Base-by-base conservation (phyloP, 139 green algal genomes). In the Picochlorum sp. region DNA sequence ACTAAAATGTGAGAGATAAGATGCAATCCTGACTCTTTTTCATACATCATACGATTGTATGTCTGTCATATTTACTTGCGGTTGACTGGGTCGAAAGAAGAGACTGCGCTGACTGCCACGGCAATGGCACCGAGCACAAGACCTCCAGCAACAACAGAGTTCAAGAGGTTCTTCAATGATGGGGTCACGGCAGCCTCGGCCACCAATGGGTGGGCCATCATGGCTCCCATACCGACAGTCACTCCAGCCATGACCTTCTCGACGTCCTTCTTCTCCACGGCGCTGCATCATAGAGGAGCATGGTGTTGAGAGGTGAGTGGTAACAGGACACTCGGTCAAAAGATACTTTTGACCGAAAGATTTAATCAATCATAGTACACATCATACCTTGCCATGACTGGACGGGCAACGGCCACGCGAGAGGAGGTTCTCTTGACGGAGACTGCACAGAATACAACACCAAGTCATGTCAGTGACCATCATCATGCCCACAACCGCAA, bases 101-200 rank as follows among this genome's bases (percentile, higher is more conserved):
- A 90, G 34, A 97, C 88, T 1, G 76, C 79, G 15, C 83, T 88
- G 52, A 97, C 75, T 23, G 84, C 91, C n/a, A 66, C 59, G 4
- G 76, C 84, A 61, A 97, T 97, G 55, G 30, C 81, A 23, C 58
- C 81, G 57, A 97, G 83, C 20, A 97, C 87, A 2, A 81, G 57
- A 47, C 71, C 91, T 45, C 91, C 91, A 18, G 91, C 89, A 20
- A 95, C 59, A 65, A 97, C 80, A 51, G 78, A 90, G 71, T 83
- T 78, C 10, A 97, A 64, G 73, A 97, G 83, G 88, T 97, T 97
- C 73, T 85, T 86, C 55, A 97, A 84, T 31, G 89, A 96, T 28
- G 91, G 90, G 20, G 91, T 96, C 4, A 91, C 77, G 16, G 80
- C 81, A 24, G 90, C 90, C 77, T 89, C 67, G 15, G 86, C 86